Percentiles rank a stretch among this genome's conserved stretches.
Conservation (phyloP, 768 basidiomycete species). For the Tricholoma sp. region DNA sequence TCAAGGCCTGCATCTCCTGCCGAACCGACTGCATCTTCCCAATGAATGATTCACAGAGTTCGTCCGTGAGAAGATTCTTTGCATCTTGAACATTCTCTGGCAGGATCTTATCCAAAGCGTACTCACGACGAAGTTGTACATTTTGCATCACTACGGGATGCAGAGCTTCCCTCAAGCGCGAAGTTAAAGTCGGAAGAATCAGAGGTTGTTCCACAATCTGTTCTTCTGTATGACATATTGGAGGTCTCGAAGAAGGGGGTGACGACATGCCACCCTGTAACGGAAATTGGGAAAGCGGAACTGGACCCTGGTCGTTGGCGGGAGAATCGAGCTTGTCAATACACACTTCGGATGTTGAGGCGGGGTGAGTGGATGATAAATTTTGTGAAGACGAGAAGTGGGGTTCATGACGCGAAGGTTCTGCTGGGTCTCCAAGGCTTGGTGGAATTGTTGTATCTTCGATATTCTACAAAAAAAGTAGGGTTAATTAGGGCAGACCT, state of each 20-base stretch:
- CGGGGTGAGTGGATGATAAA: neutral
- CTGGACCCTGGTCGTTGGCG: neutral
- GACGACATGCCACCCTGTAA: neutral
- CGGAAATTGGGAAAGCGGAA: neutral
- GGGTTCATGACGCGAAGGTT: neutral
- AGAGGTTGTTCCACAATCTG: neutral
- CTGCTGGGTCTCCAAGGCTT: neutral
- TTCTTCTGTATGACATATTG: neutral
- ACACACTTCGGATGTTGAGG: neutral
- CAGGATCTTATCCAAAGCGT: neutral
- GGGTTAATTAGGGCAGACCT: neutral
- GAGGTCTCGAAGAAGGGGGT: neutral
- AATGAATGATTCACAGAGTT: constrained; percentile 19
- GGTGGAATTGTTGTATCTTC: neutral
- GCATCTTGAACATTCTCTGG: constrained; percentile 10
- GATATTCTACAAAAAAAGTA: neutral
- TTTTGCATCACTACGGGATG: constrained; percentile 16
- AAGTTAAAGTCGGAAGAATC: neutral
- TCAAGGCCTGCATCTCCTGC: constrained; percentile 7
- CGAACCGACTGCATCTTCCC: constrained; percentile 13
- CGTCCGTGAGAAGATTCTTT: constrained; percentile 21
- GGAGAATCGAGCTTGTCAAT: neutral
- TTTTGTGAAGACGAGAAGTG: neutral
- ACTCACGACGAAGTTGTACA: constrained; percentile 9
- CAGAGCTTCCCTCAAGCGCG: constrained; percentile 1